Base-by-base conservation (phyloP, 169 alveolate species). In the Neospora caninum region DNA sequence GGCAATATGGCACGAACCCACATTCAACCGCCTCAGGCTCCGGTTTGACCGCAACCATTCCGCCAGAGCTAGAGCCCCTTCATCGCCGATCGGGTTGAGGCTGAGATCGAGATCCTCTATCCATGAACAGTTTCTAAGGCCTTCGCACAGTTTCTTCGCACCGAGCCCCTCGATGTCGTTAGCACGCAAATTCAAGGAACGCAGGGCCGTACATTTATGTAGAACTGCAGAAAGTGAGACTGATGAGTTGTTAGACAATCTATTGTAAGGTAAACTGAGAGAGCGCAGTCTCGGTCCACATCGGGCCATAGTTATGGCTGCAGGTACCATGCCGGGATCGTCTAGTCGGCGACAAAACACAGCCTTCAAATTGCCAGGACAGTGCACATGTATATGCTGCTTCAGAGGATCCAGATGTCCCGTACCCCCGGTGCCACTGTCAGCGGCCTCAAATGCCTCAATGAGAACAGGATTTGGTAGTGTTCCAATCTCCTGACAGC, bases 341-440 rank as follows among this genome's bases (percentile, higher is more conserved):
- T 82, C 89, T 31, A 82, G 67, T 20, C 89, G 34, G n/a, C 29
- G 89, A 36, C 89, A 82, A 82, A 82, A 82, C 38, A 82, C 67
- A 25, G 49, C 4, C 36, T 45, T 82, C 69, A 41, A 36, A n/a
- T 82, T 82, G 49, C 89, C 89, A 16, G 69, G 67, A 36, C 89
- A 82, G n/a, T 25, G 58, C 34, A 82, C 67, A 36, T 82, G 31
- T 34, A 34, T 64, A n/a, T 49, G 58, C 18, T 49, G 58, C 58
- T 49, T 22, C 18, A 49, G 0, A 49, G 4, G 27, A 0, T 49
- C 58, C 58, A 49, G 18, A 13, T 0, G 58, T 49, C 58, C 58
- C 58, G 58, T 13, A 49, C 58, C 58, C 27, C 18, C 18, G 0
- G 58, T 49, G 58, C 58, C 58, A 0, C 58, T 20, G 7, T 7